A percentile compares a stretch with the other conserved stretches of the same genome.
Evolutionary conservation across 768 basidiomycete genomes (phyloP).

Genomic region (Tylopilus balloui): DNA sequence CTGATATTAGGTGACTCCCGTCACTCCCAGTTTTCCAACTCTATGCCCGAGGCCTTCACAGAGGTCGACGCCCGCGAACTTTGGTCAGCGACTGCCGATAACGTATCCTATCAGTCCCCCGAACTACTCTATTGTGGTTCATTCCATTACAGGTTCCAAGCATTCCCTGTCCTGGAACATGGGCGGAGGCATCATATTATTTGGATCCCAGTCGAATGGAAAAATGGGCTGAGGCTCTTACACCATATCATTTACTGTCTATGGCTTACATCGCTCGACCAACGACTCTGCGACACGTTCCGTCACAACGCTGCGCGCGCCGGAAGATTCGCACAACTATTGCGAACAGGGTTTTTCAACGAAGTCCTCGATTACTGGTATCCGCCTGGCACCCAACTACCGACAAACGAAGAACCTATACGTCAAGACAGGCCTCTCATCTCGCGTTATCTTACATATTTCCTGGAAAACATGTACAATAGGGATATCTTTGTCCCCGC

Average conservation of each 20-base stretch:
- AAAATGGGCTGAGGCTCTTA: background rate
- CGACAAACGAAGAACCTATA: background rate
- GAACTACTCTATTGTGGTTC: background rate
- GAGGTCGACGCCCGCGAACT: background rate
- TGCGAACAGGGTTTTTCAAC: background rate
- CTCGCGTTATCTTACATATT: background rate
- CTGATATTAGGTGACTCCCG: too few species aligned
- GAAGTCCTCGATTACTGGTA: conserved; percentile 2
- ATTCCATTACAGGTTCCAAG: background rate
- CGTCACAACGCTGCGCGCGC: background rate
- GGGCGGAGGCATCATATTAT: background rate
- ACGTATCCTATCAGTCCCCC: background rate
- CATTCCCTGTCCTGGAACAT: background rate
- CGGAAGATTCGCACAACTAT: background rate
- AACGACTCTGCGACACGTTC: background rate
- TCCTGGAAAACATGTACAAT: background rate
- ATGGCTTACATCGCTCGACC: background rate
- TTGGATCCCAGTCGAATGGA: background rate
- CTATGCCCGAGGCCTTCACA: too few species aligned
- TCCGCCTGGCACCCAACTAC: background rate
- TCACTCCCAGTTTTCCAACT: too few species aligned
- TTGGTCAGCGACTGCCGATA: background rate
- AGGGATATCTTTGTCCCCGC: background rate
- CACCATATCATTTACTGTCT: background rate
- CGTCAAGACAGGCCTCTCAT: background rate